These are phyloP conservation scores for Bonia amplexicaulis DNA, from an alignment of 176 grass and related monocot species.

Conservation along the genomic window DNA sequence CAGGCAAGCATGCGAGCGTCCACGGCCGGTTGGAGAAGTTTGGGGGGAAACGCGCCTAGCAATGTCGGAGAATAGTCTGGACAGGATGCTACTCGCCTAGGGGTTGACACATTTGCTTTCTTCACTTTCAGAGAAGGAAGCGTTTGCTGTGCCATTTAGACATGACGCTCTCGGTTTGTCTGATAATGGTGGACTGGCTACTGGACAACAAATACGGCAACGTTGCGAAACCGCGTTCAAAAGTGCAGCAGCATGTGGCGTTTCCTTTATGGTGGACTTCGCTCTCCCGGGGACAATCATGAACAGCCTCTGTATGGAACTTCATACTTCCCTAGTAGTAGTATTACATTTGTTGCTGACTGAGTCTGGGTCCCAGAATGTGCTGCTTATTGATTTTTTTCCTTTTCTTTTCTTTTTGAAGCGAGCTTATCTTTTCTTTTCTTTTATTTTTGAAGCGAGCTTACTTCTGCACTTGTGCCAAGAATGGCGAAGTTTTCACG, in stretches of 20 bases:
- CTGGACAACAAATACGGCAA: neutral
- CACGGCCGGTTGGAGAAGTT: neutral
- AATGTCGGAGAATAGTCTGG: neutral
- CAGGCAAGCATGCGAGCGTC: neutral
- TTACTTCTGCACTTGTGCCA: too few species aligned
- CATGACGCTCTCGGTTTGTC: neutral
- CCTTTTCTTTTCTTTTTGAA: neutral
- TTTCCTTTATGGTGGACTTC: neutral
- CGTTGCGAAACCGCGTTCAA: neutral
- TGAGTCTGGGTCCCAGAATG: neutral
- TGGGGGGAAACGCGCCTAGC: neutral
- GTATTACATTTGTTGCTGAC: neutral
- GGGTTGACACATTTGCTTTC: neutral
- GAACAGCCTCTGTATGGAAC: neutral
- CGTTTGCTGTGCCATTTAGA: neutral
- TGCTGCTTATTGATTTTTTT: neutral
- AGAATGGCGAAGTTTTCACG: too few species aligned
- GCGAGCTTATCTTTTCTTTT: neutral
- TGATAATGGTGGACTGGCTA: neutral
- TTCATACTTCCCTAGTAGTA: neutral
- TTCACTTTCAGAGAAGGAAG: neutral
- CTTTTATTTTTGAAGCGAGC: too few species aligned
- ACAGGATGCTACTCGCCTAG: slow-evolving; percentile 21
- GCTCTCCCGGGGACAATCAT: neutral
- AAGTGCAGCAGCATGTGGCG: neutral